phyloP scores from a whole-genome alignment of 306 rosid genomes.

The Vigna hirtella region DNA sequence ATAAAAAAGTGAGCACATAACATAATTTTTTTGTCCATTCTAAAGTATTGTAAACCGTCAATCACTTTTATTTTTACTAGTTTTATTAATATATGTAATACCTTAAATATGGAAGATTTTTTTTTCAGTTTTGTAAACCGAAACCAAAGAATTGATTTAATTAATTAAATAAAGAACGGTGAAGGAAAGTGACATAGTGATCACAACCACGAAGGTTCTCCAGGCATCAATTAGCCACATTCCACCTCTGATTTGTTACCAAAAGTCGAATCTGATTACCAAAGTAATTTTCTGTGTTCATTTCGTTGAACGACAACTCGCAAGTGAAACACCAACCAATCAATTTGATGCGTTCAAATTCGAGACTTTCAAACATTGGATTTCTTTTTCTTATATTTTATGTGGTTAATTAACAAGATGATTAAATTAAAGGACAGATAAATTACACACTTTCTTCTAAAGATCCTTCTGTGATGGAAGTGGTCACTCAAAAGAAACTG shows the following conservation, averaged over 20 bases:
- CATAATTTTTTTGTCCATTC: too few relatives aligned
- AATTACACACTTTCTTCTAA: conserved; percentile 16
- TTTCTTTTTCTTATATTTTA: not conserved
- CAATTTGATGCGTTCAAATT: conserved; percentile 20
- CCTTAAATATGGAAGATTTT: too few relatives aligned
- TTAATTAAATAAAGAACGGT: conserved; percentile 32
- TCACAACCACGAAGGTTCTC: conserved; percentile 37
- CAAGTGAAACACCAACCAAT: conserved; percentile 23
- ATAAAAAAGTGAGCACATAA: too few relatives aligned
- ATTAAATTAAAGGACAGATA: conserved; percentile 23
- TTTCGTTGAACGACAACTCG: conserved; percentile 7
- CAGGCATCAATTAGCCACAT: conserved; percentile 40
- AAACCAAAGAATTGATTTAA: not conserved
- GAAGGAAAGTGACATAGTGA: conserved; percentile 31
- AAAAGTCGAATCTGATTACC: conserved; percentile 43
- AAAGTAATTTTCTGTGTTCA: conserved; percentile 9
- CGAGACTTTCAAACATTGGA: conserved; percentile 4
- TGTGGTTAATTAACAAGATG: not conserved
- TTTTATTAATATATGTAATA: too few relatives aligned
- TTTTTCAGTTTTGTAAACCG: too few relatives aligned
- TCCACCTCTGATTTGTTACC: conserved; percentile 29
- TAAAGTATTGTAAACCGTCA: too few relatives aligned
- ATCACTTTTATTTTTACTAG: too few relatives aligned
- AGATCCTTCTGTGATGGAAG: conserved; percentile 35
- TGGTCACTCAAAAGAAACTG: conserved; percentile 38